Conservation (phyloP, 2,329 filamentous ascomycete genomes). For the Aureobasidium uvarum region DNA sequence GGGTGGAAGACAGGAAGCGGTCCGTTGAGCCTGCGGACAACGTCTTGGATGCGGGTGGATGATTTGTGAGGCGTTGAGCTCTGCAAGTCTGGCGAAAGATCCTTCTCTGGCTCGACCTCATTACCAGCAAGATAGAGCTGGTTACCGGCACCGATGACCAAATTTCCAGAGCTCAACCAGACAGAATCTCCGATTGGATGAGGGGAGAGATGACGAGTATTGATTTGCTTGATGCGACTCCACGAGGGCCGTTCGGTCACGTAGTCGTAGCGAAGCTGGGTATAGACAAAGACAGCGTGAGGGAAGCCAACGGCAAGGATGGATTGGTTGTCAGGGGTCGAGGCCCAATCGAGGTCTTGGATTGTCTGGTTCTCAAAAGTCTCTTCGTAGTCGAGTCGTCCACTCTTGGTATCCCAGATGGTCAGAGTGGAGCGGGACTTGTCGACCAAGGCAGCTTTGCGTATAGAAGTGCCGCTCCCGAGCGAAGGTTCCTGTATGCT, state of each 20-base stretch:
- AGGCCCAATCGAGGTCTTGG: slow-evolving; percentile 89
- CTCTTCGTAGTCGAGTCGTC: slow-evolving; percentile 77
- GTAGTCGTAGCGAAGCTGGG: slow-evolving; percentile 89
- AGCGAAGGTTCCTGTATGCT: slow-evolving; percentile 69
- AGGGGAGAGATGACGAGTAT: slow-evolving; percentile 68
- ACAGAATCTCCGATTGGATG: slow-evolving; percentile 91
- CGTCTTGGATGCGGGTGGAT: slow-evolving; percentile 71
- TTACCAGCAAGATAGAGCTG: slow-evolving; percentile 85
- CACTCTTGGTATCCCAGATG: slow-evolving; percentile 85
- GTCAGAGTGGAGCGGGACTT: slow-evolving; percentile 69
- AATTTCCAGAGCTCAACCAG: slow-evolving; percentile 80
- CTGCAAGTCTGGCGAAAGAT: slow-evolving; percentile 57
- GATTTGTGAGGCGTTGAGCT: slow-evolving; percentile 50
- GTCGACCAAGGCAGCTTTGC: slow-evolving; percentile 83
- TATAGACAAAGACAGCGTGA: slow-evolving; percentile 76
- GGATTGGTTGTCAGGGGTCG: slow-evolving; percentile 82
- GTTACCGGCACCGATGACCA: slow-evolving; percentile 87
- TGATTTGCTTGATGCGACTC: slow-evolving; percentile 80
- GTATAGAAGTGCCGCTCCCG: slow-evolving; percentile 79
- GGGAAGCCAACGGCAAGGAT: slow-evolving; percentile 90
- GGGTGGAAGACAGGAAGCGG: slow-evolving; percentile 90
- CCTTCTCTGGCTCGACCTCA: slow-evolving; percentile 63
- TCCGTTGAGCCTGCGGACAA: slow-evolving; percentile 79
- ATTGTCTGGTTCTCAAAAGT: slow-evolving; percentile 61
- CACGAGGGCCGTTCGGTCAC: slow-evolving; percentile 85